A percentile compares a stretch with the other conserved stretches of the same genome.
These are phyloP conservation scores for Aspergillus cejpii DNA, from an alignment of 2,329 filamentous ascomycete genomes.

Conservation along the genomic window DNA sequence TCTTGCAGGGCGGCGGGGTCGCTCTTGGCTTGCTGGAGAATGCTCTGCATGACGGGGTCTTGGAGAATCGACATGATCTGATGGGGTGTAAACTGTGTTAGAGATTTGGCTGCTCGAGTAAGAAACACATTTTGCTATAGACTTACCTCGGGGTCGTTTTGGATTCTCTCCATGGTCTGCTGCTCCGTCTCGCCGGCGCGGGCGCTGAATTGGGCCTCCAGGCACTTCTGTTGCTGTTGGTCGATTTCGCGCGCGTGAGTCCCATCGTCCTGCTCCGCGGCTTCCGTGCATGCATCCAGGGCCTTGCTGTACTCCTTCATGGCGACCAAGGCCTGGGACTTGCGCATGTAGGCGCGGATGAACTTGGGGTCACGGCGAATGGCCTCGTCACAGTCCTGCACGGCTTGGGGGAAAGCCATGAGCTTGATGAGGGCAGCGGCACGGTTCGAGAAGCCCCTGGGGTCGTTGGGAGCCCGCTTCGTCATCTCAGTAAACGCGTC, in stretches of 20 bases:
- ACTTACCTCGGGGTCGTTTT: slow-evolving; percentile 80
- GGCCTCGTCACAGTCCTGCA: slow-evolving; percentile 85
- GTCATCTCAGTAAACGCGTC: slow-evolving; percentile 94
- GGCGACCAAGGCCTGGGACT: slow-evolving; percentile 88
- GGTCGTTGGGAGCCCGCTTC: slow-evolving; percentile 87
- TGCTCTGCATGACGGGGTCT: slow-evolving; percentile 96
- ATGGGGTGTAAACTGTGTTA: neutral
- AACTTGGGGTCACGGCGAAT: slow-evolving; percentile 89
- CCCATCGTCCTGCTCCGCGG: slow-evolving; percentile 67
- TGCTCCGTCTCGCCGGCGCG: slow-evolving; percentile 94
- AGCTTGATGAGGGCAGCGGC: slow-evolving; percentile 96
- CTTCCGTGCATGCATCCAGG: slow-evolving; percentile 80
- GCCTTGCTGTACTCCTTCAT: slow-evolving; percentile 99
- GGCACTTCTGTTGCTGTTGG: slow-evolving; percentile 85
- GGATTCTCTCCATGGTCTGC: slow-evolving; percentile 84
- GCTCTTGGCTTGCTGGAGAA: slow-evolving; percentile 90
- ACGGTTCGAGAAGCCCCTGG: slow-evolving; percentile 93
- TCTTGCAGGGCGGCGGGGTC: slow-evolving; percentile 89
- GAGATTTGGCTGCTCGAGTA: slow-evolving; percentile 31
- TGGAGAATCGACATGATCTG: slow-evolving; percentile 84
- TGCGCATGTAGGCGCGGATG: slow-evolving; percentile 92
- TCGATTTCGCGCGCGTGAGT: slow-evolving; percentile 90
- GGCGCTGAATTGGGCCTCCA: slow-evolving; percentile 80
- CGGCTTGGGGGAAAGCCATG: slow-evolving; percentile 86
- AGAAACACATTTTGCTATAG: no score